Base-by-base conservation (phyloP, 805 yeast genomes). In the Nakazawaea holstii region DNA sequence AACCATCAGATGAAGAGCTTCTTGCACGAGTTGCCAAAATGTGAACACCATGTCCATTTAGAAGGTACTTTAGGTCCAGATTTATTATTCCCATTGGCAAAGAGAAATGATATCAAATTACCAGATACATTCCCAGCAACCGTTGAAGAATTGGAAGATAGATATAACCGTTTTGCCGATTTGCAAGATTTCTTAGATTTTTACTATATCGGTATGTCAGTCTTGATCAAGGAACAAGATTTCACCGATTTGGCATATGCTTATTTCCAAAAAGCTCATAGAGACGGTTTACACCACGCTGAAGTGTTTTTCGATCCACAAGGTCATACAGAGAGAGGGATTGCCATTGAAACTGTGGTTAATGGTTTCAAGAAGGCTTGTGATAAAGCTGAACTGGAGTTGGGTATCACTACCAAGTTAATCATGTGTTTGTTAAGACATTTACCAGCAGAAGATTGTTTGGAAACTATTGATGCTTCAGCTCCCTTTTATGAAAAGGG, bases 291-390 rank as follows among this genome's bases (percentile, higher is more conserved):
- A 45, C 61, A 60, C 48, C 95, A 87, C 60, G 76, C 88, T 2
- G 95, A 87, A 65, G 80, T 81, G 1, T 87, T 87, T 62, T 87
- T 84, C 55, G 95, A 87, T 59, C 95, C 95, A 15, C 95, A 87
- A 66, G 88, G 89, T 9, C 95, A 87, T 57, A 73, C 85, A 28
- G 81, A 79, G 46, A 72, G 95, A 55, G 85, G 82, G 9, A 67
- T 87, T 41, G 54, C 72, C 11, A 66, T 85, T 37, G 84, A 80
- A 8, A 63, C 69, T 2, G 87, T 87, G 14, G 77, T 84, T 30
- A 59, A 61, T 11, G 95, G 95, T 5, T 79, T 87, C 59, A 65
- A 77, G 52, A 74, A 76, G 56, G 95, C 94, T 4, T 74, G 85
- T 59, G 69, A 65, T n/a, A 73, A 73, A 45, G 92, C 94, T 15